phyloP scores from a whole-genome alignment of 805 yeast species.

The Myxozyma vanderwaltii region DNA sequence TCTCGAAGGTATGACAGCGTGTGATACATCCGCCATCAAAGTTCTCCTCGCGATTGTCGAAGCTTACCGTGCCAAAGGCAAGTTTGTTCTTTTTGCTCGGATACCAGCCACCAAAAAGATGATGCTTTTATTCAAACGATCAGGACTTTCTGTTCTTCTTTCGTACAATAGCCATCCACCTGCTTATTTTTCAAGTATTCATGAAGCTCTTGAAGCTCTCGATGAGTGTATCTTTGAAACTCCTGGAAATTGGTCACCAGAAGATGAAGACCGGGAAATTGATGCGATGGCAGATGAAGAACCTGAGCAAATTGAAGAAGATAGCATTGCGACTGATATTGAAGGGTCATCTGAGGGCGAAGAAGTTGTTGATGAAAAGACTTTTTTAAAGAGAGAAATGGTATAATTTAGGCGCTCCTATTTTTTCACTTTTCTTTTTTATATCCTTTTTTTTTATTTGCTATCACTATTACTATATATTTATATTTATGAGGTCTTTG shows the following conservation, averaged over 20 bases:
- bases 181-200: slow-evolving; percentile 52
- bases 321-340: slow-evolving; percentile 14
- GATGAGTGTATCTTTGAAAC: slow-evolving; percentile 41
- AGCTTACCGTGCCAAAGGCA: slow-evolving; percentile 55
- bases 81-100: slow-evolving; percentile 62
- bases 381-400: slow-evolving; percentile 12
- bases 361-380: slow-evolving; percentile 13
- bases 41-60: slow-evolving; percentile 62
- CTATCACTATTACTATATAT: neutral
- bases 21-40: slow-evolving; percentile 81
- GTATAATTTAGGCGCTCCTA: neutral
- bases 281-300: slow-evolving; percentile 17
- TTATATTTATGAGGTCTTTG: neutral
- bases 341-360: slow-evolving; percentile 10
- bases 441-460: neutral
- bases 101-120: slow-evolving; percentile 54
- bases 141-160: slow-evolving; percentile 56
- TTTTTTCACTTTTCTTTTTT: neutral
- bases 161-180: slow-evolving; percentile 41
- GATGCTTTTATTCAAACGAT: slow-evolving; percentile 52
- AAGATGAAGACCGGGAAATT: slow-evolving; percentile 20
- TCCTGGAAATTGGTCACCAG: slow-evolving; percentile 26
- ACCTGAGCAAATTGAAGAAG: slow-evolving; percentile 18
- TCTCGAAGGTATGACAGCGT: slow-evolving; percentile 74
- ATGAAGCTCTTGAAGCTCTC: slow-evolving; percentile 56